Conservation (phyloP, 1,284 basidiomycete genomes). For the Pseudozyma pruni region DNA sequence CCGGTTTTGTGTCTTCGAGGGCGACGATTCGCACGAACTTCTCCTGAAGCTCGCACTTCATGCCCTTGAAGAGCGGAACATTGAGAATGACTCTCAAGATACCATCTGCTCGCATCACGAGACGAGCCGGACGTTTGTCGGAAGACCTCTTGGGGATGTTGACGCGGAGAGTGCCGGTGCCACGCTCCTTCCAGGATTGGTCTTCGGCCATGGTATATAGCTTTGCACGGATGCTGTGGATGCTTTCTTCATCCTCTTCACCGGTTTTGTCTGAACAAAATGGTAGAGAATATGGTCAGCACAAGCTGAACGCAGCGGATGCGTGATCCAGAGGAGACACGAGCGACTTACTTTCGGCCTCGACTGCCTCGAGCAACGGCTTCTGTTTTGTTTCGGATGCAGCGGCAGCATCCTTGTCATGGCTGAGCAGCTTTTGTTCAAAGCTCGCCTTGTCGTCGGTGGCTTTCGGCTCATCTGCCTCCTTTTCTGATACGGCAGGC, state of each 20-base stretch:
- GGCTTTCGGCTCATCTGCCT: slow-evolving; percentile 9
- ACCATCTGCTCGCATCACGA: slow-evolving; percentile 95
- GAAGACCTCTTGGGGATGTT: slow-evolving; percentile 75
- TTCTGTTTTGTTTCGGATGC: slow-evolving; percentile 16
- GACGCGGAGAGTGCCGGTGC: slow-evolving; percentile 82
- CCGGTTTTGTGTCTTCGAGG: slow-evolving; percentile 58
- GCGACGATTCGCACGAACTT: slow-evolving; percentile 64
- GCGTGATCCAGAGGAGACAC: background rate
- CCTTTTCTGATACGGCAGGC: slow-evolving; percentile 12
- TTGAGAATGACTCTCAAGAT: slow-evolving; percentile 87
- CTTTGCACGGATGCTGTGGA: slow-evolving; percentile 86
- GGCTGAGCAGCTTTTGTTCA: slow-evolving; percentile 31
- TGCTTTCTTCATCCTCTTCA: slow-evolving; percentile 88
- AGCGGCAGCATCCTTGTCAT: slow-evolving; percentile 11
- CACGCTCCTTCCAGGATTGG: slow-evolving; percentile 85
- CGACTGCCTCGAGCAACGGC: slow-evolving; percentile 29
- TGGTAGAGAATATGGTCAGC: too few species aligned
- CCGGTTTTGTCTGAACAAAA: slow-evolving; percentile 78
- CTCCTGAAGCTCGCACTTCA: slow-evolving; percentile 80
- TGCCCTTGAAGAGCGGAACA: slow-evolving; percentile 84
- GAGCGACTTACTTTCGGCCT: slow-evolving; percentile 41
- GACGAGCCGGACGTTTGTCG: slow-evolving; percentile 75
- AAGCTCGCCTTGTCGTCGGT: slow-evolving; percentile 24
- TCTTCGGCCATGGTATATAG: slow-evolving; percentile 76
- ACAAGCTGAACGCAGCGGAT: background rate